Conservation (phyloP, 2,329 filamentous ascomycete genomes). For the Helicocarpus griseus region DNA sequence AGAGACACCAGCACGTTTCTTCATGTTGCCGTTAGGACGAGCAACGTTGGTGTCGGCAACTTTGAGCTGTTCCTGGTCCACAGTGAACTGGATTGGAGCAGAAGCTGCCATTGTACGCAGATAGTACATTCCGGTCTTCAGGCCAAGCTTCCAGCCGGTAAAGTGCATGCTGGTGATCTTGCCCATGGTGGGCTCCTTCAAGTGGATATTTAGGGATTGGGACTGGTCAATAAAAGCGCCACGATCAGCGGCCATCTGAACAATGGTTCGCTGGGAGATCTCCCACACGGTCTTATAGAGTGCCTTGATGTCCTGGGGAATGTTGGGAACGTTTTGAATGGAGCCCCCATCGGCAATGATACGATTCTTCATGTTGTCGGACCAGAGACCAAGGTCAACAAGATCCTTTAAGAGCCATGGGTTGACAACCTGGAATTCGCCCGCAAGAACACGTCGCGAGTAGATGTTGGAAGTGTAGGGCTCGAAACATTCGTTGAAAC, state of each 20-base stretch:
- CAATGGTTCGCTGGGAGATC: conserved; percentile 87
- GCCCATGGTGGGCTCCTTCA: conserved; percentile 98
- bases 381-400: conserved; percentile 96
- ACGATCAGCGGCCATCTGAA: conserved; percentile 97
- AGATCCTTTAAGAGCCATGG: conserved; percentile 97
- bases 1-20: conserved; percentile 59
- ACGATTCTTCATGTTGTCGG: conserved; percentile 99
- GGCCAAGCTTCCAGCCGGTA: conserved; percentile 93
- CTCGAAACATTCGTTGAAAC: conserved; percentile 99
- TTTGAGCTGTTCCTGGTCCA: conserved; percentile 91
- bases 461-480: conserved; percentile 99
- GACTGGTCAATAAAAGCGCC: conserved; percentile 99
- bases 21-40: conserved; percentile 47
- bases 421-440: conserved; percentile 99
- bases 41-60: conserved; percentile 72
- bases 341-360: conserved; percentile 97
- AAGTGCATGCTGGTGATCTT: conserved; percentile 99
- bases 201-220: conserved; percentile 97
- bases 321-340: conserved; percentile 93
- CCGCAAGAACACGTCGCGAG: conserved; percentile 91
- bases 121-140: conserved; percentile 99
- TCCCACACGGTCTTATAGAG: conserved; percentile 99
- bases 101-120: conserved; percentile 94
- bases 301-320: conserved; percentile 88
- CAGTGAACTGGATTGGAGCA: conserved; percentile 96